Percentiles rank a stretch among this genome's conserved stretches.
These are phyloP conservation scores for Arabis hirsuta DNA, from an alignment of 345 rosid species.

Conservation along the genomic window DNA sequence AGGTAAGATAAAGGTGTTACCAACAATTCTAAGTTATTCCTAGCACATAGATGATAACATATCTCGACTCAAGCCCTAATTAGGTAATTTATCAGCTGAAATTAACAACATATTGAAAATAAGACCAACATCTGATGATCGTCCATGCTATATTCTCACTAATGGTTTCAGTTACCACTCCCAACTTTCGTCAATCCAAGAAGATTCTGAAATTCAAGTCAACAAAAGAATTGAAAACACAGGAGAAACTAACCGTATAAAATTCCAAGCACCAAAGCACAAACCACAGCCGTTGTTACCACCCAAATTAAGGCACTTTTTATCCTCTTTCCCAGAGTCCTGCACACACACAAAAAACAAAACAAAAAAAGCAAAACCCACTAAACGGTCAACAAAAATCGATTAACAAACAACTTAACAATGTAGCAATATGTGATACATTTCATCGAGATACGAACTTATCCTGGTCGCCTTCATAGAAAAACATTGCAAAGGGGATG, in stretches of 20 bases:
- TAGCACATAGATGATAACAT: neutral
- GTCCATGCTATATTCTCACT: neutral
- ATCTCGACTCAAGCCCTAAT: neutral
- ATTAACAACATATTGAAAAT: neutral
- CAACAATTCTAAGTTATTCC: conserved; percentile 13
- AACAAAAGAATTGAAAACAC: neutral
- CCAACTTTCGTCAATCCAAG: neutral
- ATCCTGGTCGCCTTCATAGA: conserved; percentile 99
- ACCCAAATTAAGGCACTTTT: conserved; percentile 94
- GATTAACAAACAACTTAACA: neutral
- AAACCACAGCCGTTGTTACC: conserved; percentile 74
- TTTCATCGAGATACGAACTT: conserved; percentile 60
- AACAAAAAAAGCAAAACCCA: conserved; percentile 9
- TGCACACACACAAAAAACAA: conserved; percentile 44
- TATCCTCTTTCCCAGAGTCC: conserved; percentile 84
- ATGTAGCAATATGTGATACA: neutral
- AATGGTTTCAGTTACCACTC: conserved; percentile 12
- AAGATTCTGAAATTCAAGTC: conserved; percentile 10
- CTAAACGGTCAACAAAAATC: conserved; percentile 3
- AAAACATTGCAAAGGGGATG: conserved; percentile 98
- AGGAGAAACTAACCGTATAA: conserved; percentile 70
- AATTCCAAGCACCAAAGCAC: conserved; percentile 88
- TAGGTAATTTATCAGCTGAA: conserved; percentile 6
- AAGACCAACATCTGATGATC: conserved; percentile 5
- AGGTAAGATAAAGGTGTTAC: neutral